Percentiles rank a stretch among this genome's conserved stretches.
Conservation (phyloP, 345 rosid species). For the Arabis alpina region DNA sequence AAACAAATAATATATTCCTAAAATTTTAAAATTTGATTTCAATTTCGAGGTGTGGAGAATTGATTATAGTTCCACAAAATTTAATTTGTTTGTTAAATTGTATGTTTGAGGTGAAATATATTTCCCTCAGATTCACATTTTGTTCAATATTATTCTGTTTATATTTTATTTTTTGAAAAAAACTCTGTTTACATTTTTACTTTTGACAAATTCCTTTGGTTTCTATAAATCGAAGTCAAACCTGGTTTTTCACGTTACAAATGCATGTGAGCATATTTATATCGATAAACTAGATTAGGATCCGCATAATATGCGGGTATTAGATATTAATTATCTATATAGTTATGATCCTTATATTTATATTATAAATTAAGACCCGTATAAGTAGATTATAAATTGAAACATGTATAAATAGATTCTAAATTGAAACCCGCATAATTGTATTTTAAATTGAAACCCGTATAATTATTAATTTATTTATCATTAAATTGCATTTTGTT, state of each 20-base stretch:
- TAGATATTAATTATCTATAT: too few relatives aligned
- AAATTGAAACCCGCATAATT: too few relatives aligned
- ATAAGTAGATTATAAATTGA: too few relatives aligned
- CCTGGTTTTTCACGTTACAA: constrained; percentile 14
- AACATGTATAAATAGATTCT: too few relatives aligned
- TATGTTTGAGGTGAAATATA: background rate
- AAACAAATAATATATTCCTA: background rate
- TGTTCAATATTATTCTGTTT: background rate
- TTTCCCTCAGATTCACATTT: background rate
- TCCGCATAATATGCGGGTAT: too few relatives aligned
- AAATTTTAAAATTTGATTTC: background rate
- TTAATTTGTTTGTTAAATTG: background rate
- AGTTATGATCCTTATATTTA: too few relatives aligned
- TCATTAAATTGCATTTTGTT: too few relatives aligned
- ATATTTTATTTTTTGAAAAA: background rate
- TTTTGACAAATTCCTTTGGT: background rate
- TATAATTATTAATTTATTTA: too few relatives aligned
- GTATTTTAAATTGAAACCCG: too few relatives aligned
- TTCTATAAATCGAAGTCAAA: constrained; percentile 15
- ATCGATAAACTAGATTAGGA: too few relatives aligned
- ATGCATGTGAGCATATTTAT: constrained; percentile 9
- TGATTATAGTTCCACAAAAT: background rate
- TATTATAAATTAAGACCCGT: too few relatives aligned
- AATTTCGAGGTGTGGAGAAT: background rate
- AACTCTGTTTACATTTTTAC: background rate